Evolutionary conservation across 2,329 filamentous ascomycete species (phyloP).

Genomic region (Fusarium algeriense): DNA sequence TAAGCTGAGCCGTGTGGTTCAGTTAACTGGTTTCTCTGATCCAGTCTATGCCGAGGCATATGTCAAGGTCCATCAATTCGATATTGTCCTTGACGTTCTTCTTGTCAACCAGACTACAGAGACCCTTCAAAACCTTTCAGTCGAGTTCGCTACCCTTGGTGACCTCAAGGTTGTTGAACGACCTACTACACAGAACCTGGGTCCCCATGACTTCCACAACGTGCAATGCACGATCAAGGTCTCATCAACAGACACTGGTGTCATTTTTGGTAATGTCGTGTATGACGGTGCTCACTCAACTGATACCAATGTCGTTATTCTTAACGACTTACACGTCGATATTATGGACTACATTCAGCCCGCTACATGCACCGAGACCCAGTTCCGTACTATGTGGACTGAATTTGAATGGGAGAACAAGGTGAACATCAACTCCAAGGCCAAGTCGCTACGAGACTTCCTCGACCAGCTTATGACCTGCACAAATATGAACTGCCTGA

Average conservation of each 20-base stretch:
- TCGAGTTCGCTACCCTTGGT: constrained; percentile 98
- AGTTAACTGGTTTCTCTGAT: constrained; percentile 97
- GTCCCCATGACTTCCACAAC: constrained; percentile 96
- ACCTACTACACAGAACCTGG: constrained; percentile 95
- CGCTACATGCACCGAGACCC: constrained; percentile 94
- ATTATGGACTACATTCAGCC: constrained; percentile 99
- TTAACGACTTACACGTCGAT: constrained; percentile 98
- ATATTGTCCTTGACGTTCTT: constrained; percentile 96
- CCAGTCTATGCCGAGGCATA: constrained; percentile 99
- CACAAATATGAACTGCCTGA: constrained; percentile 98
- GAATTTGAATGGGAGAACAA: constrained; percentile 99
- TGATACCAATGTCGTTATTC: constrained; percentile 95
- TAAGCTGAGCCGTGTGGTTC: constrained; percentile 95
- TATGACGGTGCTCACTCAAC: constrained; percentile 94
- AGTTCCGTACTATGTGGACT: constrained; percentile 99
- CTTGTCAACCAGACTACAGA: constrained; percentile 98
- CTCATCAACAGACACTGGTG: constrained; percentile 95
- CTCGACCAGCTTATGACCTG: constrained; percentile 94
- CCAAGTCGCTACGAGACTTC: constrained; percentile 91
- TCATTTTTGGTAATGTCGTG: constrained; percentile 98
- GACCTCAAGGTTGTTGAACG: constrained; percentile 98
- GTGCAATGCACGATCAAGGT: constrained; percentile 99
- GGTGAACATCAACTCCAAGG: constrained; percentile 99
- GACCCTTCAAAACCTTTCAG: constrained; percentile 94
- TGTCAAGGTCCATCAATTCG: constrained; percentile 98